Evolutionary conservation across 129 eudicot species (phyloP), one percentile per base, ranked within the genome.

Genomic region (Heracleum sosnowskyi): DNA sequence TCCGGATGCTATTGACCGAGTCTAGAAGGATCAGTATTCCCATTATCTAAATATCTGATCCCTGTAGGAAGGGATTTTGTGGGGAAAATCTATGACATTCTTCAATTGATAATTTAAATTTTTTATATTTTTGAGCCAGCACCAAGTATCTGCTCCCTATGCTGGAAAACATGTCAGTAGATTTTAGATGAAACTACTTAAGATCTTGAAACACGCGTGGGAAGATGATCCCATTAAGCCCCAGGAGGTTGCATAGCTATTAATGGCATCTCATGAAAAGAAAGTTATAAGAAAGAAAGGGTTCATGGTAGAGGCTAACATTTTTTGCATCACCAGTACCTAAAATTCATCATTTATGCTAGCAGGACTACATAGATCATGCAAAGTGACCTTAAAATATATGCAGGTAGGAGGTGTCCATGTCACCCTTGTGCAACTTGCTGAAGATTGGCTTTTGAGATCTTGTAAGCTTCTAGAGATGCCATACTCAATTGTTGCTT

Each of bases 401-500:
- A 13, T 77, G 28, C 76, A 96, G 99, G 90, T 92, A 53, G 92
- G 92, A 80, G 93, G 97, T 74, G 88, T 78, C 15, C 83, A 73
- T 77, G 86, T 83, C 42, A 82, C 97, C 60, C 83, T 87, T 82
- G 75, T 86, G 26, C 95, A 92, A 82, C 93, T 92, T 86, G 99
- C 97, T 86, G 97, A 92, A 89, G 95, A 92, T 53, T 96, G 99
- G 99, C 85, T 87, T 36, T 73, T 86, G 81, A 90, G 86, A 68
- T 83, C 95, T 42, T 83, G 93, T 84, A 86, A 89, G 86, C 85
- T 96, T 80, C 88, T 92, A 81, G 85, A 92, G 75, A 84, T 83
- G 84, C 95, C 99, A 62, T 96, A 90, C 84, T 84, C 91, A 41
- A 57, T 55, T 44, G 82, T 76, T 60, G 87, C 89, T 70, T 96